Percentiles rank a stretch among this genome's conserved stretches.
phyloP scores from a whole-genome alignment of 2,329 filamentous ascomycete species.

The Raffaelea albimanens region DNA sequence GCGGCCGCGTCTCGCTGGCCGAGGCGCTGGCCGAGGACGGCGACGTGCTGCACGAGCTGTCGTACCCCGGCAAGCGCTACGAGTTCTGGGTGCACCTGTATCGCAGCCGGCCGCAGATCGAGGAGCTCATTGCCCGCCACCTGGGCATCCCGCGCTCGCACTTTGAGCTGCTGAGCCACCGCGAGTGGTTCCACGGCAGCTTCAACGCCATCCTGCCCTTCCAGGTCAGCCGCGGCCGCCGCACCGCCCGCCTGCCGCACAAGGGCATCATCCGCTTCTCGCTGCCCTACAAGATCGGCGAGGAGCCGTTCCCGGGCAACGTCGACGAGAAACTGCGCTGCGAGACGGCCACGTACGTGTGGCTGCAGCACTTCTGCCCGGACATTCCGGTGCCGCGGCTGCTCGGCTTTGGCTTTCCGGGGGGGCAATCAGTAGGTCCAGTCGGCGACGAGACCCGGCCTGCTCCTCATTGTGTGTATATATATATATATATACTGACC shows the following conservation, averaged over 20 bases:
- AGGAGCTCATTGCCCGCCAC: not conserved
- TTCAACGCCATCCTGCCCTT: slow-evolving; percentile 26
- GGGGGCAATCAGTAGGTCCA: not conserved
- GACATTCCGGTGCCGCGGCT: slow-evolving; percentile 23
- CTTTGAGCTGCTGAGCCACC: slow-evolving; percentile 1
- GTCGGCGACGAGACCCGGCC: not conserved
- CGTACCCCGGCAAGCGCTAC: not conserved
- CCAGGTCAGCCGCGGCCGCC: slow-evolving; percentile 13
- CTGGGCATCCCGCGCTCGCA: not conserved
- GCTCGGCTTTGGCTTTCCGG: slow-evolving; percentile 11
- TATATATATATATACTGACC: no score
- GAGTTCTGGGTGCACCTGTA: not conserved
- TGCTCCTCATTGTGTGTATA: not conserved
- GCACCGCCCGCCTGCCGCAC: not conserved
- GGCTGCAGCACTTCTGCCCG: slow-evolving; percentile 26
- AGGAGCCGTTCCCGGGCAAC: slow-evolving; percentile 23
- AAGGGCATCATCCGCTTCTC: slow-evolving; percentile 8
- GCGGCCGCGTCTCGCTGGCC: not conserved
- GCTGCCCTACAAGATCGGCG: slow-evolving; percentile 23
- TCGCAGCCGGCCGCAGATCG: not conserved
- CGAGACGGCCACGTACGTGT: slow-evolving; percentile 28
- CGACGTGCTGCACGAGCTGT: not conserved
- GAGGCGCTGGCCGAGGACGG: not conserved
- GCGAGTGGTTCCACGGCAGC: slow-evolving; percentile 22
- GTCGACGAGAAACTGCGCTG: slow-evolving; percentile 27